Percentiles rank a stretch among this genome's conserved stretches.
These are phyloP conservation scores for Cunninghamia lanceolata DNA, from an alignment of 75 land plant species.

Conservation along the genomic window DNA sequence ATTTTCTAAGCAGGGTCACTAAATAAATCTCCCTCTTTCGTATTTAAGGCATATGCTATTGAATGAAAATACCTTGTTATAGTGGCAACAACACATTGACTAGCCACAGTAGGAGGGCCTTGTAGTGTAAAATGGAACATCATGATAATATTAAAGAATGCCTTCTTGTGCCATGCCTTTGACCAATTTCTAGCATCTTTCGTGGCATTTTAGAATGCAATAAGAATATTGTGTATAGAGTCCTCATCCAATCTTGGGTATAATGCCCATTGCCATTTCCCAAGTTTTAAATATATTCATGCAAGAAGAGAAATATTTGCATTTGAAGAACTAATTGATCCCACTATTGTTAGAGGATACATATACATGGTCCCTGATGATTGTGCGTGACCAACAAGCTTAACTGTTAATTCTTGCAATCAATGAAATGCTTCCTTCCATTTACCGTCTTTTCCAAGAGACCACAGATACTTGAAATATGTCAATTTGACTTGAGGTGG, in stretches of 20 bases:
- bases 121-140: constrained; percentile 79
- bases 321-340: constrained; percentile 15
- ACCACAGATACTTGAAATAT: constrained; percentile 93
- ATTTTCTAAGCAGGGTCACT: too few species aligned
- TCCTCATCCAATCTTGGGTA: constrained; percentile 79
- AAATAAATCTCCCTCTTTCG: constrained; percentile 92
- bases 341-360: constrained; percentile 5
- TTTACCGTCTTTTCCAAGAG: constrained; percentile 77
- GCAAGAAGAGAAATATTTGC: constrained; percentile 65
- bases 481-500: constrained; percentile 87
- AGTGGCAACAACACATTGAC: constrained; percentile 88
- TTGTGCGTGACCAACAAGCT: constrained; percentile 24
- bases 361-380: constrained; percentile 9
- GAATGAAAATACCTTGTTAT: constrained; percentile 93
- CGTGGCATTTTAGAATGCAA: constrained; percentile 66
- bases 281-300: constrained; percentile 75
- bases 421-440: constrained; percentile 70
- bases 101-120: constrained; percentile 45
- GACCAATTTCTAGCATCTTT: constrained; percentile 75
- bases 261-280: constrained; percentile 83
- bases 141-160: constrained; percentile 94
- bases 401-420: constrained; percentile 60
- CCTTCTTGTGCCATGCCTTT: constrained; percentile 99
- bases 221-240: constrained; percentile 70
- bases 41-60: constrained; percentile 80